Conservation (phyloP, 2,329 filamentous ascomycete genomes). For the Xylaria multiplex region DNA sequence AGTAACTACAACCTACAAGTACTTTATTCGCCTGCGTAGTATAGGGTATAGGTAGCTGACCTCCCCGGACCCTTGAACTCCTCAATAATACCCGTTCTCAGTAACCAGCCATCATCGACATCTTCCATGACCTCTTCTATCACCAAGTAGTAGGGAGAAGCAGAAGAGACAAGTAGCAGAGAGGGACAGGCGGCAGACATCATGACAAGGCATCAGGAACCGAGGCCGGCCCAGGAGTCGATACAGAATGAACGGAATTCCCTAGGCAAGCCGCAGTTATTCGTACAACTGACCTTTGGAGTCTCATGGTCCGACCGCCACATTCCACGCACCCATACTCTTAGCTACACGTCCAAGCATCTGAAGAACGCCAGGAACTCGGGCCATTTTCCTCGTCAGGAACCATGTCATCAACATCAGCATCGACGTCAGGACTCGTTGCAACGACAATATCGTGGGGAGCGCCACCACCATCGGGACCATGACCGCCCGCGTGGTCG, state of each 20-base stretch:
- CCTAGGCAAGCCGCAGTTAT: slow-evolving; percentile 56
- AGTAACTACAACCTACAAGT: no score
- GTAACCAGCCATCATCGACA: neutral
- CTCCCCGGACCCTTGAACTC: slow-evolving; percentile 7
- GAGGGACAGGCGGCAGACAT: slow-evolving; percentile 40
- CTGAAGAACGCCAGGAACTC: slow-evolving; percentile 53
- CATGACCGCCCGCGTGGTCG: slow-evolving; percentile 38
- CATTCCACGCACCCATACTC: slow-evolving; percentile 55
- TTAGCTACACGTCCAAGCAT: slow-evolving; percentile 60
- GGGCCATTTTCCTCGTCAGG: slow-evolving; percentile 57
- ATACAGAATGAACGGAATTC: slow-evolving; percentile 44
- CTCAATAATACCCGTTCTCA: neutral
- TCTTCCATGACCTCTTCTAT: slow-evolving; percentile 11
- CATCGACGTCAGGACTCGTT: slow-evolving; percentile 37
- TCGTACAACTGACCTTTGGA: slow-evolving; percentile 63
- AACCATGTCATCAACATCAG: slow-evolving; percentile 51
- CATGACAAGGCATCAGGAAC: slow-evolving; percentile 34
- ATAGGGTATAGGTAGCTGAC: slow-evolving; percentile 15
- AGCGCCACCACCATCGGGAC: slow-evolving; percentile 36
- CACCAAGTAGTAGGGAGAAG: no score
- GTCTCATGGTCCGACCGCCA: slow-evolving; percentile 60
- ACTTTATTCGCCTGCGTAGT: no score
- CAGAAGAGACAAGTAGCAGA: neutral
- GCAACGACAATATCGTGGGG: slow-evolving; percentile 36
- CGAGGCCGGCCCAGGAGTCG: slow-evolving; percentile 29